Evolutionary conservation across 2,329 filamentous ascomycete genomes (phyloP).

Genomic region (Hymenoscyphus linearis): DNA sequence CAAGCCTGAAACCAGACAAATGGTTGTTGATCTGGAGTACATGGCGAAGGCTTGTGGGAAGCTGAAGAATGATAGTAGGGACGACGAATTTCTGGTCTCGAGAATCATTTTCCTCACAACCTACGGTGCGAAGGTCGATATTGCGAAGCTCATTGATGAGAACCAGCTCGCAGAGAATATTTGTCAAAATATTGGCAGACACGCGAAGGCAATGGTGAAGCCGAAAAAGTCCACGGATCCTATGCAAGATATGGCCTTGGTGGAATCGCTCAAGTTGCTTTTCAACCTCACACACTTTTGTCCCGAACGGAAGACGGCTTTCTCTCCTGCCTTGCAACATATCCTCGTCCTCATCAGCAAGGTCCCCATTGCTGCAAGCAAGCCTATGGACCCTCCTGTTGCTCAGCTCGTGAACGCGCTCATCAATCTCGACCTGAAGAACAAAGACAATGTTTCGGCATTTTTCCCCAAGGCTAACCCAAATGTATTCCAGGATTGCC

Average conservation of each 20-base stretch:
- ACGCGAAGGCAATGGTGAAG: slow-evolving; percentile 46
- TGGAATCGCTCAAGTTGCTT: slow-evolving; percentile 78
- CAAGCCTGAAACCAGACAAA: slow-evolving; percentile 60
- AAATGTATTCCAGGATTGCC: slow-evolving; percentile 53
- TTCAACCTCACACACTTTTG: slow-evolving; percentile 83
- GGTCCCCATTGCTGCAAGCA: slow-evolving; percentile 49
- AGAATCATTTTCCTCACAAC: slow-evolving; percentile 76
- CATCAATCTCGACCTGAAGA: slow-evolving; percentile 68
- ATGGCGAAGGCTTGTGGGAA: slow-evolving; percentile 62
- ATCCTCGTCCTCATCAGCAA: slow-evolving; percentile 67
- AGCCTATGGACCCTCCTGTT: slow-evolving; percentile 68
- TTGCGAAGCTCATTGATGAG: slow-evolving; percentile 59
- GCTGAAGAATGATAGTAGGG: slow-evolving; percentile 66
- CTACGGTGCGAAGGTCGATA: slow-evolving; percentile 66
- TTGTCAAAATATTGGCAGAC: slow-evolving; percentile 62
- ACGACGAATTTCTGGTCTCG: slow-evolving; percentile 83
- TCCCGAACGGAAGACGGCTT: slow-evolving; percentile 53
- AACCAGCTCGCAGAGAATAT: slow-evolving; percentile 64
- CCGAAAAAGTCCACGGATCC: slow-evolving; percentile 30
- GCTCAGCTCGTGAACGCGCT: slow-evolving; percentile 73
- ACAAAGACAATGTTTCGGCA: slow-evolving; percentile 40
- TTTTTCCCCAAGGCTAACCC: slow-evolving; percentile 63
- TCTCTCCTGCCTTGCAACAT: slow-evolving; percentile 62
- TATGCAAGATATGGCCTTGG: slow-evolving; percentile 74
- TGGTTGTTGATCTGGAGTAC: slow-evolving; percentile 66